A percentile compares a stretch with the other conserved stretches of the same genome.
Conservation (phyloP, 1,139 yeast species). For the Martiniozyma asiatica region DNA sequence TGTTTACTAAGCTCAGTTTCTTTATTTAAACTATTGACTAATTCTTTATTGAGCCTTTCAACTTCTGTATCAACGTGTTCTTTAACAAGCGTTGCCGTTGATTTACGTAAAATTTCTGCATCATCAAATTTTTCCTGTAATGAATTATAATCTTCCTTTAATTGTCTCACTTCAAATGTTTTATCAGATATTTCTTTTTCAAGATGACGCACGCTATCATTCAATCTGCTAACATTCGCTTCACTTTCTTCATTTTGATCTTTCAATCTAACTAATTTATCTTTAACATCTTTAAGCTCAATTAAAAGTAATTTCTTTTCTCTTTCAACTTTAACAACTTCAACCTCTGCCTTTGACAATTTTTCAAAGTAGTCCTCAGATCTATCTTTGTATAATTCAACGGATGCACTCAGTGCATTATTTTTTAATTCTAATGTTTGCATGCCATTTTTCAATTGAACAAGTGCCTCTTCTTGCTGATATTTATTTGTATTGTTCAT, state of each 20-base stretch:
- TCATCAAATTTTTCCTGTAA: conserved; percentile 22
- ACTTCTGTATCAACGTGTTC: conserved; percentile 40
- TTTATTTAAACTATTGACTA: conserved; percentile 43
- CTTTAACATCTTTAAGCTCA: conserved; percentile 46
- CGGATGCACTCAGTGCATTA: conserved; percentile 37
- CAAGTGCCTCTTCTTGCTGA: conserved; percentile 26
- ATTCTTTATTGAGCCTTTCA: conserved; percentile 42
- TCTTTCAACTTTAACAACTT: conserved; percentile 48
- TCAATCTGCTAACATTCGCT: conserved; percentile 41
- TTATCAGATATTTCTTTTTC: conserved; percentile 53
- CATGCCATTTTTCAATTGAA: conserved; percentile 34
- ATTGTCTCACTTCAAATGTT: conserved; percentile 40
- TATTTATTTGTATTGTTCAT: conserved; percentile 16
- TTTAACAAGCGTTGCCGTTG: conserved; percentile 18
- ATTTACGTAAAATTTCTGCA: conserved; percentile 21
- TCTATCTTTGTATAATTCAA: conserved; percentile 55
- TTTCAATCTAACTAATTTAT: conserved; percentile 39
- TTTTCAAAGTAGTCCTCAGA: conserved; percentile 68
- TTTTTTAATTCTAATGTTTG: conserved; percentile 42
- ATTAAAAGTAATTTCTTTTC: conserved; percentile 45
- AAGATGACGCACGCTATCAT: conserved; percentile 39
- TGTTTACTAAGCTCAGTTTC: conserved; percentile 60
- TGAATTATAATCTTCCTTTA: conserved; percentile 31
- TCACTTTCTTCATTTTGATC: conserved; percentile 54
- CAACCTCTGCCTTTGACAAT: conserved; percentile 70